Percentiles rank a stretch among this genome's conserved stretches.
These are phyloP conservation scores for Berkeleyomyces basicola DNA, from an alignment of 2,329 filamentous ascomycete genomes.

Conservation along the genomic window DNA sequence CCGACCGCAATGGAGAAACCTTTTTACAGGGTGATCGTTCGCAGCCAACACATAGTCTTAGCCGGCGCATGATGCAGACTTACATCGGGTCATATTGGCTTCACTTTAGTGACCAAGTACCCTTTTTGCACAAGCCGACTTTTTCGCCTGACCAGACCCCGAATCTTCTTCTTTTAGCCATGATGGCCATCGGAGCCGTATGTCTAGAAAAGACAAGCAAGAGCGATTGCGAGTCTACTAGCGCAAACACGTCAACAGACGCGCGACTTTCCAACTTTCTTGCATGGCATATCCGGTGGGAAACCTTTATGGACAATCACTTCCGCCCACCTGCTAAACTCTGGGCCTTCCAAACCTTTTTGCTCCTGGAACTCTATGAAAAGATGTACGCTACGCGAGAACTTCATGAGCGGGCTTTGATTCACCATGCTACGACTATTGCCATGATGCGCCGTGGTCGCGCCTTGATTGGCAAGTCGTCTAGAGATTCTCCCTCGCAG, in stretches of 20 bases:
- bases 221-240: constrained; percentile 46
- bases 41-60: constrained; percentile 49
- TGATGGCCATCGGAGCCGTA: constrained; percentile 84
- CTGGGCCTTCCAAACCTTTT: constrained; percentile 85
- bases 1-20: constrained; percentile 6
- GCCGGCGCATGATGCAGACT: constrained; percentile 85
- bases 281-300: constrained; percentile 87
- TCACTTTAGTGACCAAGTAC: constrained; percentile 85
- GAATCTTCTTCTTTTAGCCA: constrained; percentile 66
- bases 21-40: constrained; percentile 57
- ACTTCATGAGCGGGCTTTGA: constrained; percentile 85
- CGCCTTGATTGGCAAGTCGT: constrained; percentile 69
- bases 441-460: constrained; percentile 89
- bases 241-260: constrained; percentile 36
- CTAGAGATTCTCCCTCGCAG: constrained; percentile 65
- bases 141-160: constrained; percentile 80
- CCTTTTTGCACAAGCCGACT: constrained; percentile 85
- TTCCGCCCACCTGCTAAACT: constrained; percentile 85
- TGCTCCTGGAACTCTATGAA: constrained; percentile 84
- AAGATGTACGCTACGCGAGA: constrained; percentile 94
- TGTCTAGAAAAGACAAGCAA: constrained; percentile 71
- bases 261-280: constrained; percentile 77
- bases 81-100: constrained; percentile 92
- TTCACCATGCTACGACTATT: constrained; percentile 89
- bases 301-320: constrained; percentile 81